Percentiles rank a stretch among this genome's conserved stretches.
phyloP scores from a whole-genome alignment of 768 basidiomycete species.

The Lentinula guzmanii region DNA sequence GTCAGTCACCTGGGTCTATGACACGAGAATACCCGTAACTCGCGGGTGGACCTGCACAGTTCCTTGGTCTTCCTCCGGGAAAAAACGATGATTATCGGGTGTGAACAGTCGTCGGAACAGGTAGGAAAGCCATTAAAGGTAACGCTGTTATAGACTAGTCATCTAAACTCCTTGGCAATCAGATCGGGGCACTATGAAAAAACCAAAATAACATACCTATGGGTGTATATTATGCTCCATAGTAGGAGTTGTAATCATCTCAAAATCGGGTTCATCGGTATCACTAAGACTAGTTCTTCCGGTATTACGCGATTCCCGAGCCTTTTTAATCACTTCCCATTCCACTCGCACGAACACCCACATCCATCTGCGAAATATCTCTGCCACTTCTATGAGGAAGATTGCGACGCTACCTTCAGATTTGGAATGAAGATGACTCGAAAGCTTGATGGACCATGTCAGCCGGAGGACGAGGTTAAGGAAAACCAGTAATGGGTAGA shows the following conservation, averaged over 20 bases:
- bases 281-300: constrained; percentile 18
- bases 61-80: neutral
- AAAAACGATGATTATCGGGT: neutral
- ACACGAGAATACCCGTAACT: neutral
- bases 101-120: neutral
- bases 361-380: constrained; percentile 89
- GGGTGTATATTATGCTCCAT: constrained; percentile 10
- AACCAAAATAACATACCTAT: constrained; percentile 10
- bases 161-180: neutral
- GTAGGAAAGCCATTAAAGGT: neutral
- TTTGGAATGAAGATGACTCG: constrained; percentile 7
- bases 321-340: constrained; percentile 83
- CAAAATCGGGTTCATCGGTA: constrained; percentile 29
- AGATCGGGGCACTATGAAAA: neutral
- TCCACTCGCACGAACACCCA: constrained; percentile 98
- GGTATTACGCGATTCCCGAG: constrained; percentile 20
- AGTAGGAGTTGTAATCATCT: constrained; percentile 30
- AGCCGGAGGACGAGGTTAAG: constrained; percentile 6
- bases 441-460: constrained; percentile 14
- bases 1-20: neutral
- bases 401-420: constrained; percentile 73
- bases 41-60: neutral
- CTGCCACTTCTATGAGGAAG: constrained; percentile 88
- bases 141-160: neutral
- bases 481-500: constrained; percentile 61